Evolutionary conservation across 2,329 filamentous ascomycete species (phyloP).

Genomic region (Penicillium fuscoglaucum): DNA sequence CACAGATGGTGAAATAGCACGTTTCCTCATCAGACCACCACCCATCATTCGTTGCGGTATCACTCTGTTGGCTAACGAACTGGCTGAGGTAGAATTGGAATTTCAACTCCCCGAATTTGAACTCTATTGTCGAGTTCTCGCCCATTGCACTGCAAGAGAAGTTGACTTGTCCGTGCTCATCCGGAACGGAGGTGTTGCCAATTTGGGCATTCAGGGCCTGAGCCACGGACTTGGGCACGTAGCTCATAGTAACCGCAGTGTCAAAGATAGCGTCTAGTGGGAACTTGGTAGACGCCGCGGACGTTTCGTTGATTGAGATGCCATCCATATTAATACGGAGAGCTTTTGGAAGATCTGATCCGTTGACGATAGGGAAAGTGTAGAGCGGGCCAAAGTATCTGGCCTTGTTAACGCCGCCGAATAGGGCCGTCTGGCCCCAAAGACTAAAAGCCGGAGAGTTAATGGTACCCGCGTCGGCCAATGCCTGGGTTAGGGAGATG

Average conservation of each 20-base stretch:
- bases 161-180: not conserved
- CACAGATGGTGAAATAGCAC: not conserved
- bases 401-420: constrained; percentile 14
- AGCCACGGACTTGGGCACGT: not conserved
- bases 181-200: not conserved
- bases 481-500: not conserved
- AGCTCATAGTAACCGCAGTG: not conserved
- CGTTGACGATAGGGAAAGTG: constrained; percentile 8
- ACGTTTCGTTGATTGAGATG: not conserved
- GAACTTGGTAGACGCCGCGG: not conserved
- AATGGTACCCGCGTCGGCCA: not conserved
- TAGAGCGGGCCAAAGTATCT: constrained; percentile 7
- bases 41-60: not conserved
- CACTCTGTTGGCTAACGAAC: not conserved
- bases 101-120: not conserved
- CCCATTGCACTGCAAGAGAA: not conserved
- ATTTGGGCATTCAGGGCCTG: not conserved
- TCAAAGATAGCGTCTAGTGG: not conserved
- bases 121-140: not conserved
- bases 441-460: not conserved
- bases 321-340: not conserved
- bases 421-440: not conserved
- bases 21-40: not conserved
- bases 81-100: not conserved
- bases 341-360: not conserved